Percentiles rank a stretch among this genome's conserved stretches.
phyloP scores from a whole-genome alignment of 176 grass and related monocot species.

The Poa annua region DNA sequence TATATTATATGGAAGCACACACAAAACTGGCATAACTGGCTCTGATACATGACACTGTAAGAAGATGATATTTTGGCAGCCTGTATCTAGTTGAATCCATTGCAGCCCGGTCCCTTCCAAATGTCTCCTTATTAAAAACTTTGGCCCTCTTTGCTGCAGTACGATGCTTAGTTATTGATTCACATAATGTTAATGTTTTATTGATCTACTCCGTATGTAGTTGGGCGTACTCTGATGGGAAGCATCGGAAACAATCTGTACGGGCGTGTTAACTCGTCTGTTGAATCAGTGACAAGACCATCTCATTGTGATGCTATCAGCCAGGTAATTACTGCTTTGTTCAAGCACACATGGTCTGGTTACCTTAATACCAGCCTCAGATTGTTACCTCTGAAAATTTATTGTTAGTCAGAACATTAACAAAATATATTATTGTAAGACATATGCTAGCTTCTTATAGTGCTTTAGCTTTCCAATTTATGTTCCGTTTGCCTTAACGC shows the following conservation, averaged over 20 bases:
- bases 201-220: constrained; percentile 46
- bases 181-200: constrained; percentile 12
- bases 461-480: too few relatives aligned
- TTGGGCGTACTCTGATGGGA: constrained; percentile 63
- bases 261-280: constrained; percentile 39
- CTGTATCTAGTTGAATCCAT: neutral
- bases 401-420: neutral
- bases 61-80: neutral
- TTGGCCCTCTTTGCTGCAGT: neutral
- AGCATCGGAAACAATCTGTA: constrained; percentile 55
- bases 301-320: constrained; percentile 49
- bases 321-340: constrained; percentile 49
- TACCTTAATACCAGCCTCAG: neutral
- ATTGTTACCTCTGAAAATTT: neutral
- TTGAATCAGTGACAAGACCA: constrained; percentile 34
- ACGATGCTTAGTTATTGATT: constrained; percentile 15
- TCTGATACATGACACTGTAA: neutral
- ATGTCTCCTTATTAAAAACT: neutral
- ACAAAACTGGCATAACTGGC: too few relatives aligned
- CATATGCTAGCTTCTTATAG: too few relatives aligned
- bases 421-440: too few relatives aligned
- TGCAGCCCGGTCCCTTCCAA: neutral
- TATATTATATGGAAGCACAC: too few relatives aligned
- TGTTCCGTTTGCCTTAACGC: neutral
- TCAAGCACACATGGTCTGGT: neutral